These are phyloP conservation scores for Catunica adiposa DNA, from an alignment of 2,329 filamentous ascomycete genomes.

Conservation along the genomic window DNA sequence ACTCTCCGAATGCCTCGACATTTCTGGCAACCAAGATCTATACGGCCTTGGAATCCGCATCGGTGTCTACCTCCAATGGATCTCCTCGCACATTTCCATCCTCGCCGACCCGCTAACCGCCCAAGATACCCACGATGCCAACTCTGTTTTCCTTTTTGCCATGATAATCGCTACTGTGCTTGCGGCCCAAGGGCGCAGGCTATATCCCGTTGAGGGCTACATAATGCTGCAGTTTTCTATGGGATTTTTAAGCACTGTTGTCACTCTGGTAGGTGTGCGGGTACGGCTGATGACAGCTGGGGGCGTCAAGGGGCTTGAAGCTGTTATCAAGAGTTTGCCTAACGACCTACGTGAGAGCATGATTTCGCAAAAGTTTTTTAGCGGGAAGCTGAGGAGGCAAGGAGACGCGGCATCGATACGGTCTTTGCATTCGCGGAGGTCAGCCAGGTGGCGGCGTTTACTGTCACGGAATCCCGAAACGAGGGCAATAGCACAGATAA, in stretches of 20 bases:
- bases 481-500: background rate
- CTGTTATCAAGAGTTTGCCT: background rate
- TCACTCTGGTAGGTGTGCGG: constrained; percentile 9
- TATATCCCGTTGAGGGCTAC: constrained; percentile 10
- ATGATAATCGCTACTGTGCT: constrained; percentile 10
- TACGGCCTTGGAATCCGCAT: constrained; percentile 20
- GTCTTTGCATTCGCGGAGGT: background rate
- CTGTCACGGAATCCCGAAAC: background rate
- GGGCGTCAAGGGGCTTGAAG: background rate
- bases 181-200: background rate
- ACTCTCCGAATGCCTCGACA: constrained; percentile 1
- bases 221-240: constrained; percentile 12
- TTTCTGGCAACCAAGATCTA: constrained; percentile 18
- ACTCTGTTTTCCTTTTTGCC: constrained; percentile 12
- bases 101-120: constrained; percentile 9
- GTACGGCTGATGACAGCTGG: constrained; percentile 1
- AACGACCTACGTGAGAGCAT: constrained; percentile 1
- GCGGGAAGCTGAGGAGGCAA: background rate
- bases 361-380: constrained; percentile 4
- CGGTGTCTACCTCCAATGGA: constrained; percentile 19
- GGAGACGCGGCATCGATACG: constrained; percentile 2
- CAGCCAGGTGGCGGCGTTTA: background rate
- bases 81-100: constrained; percentile 9
- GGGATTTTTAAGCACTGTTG: constrained; percentile 5
- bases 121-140: constrained; percentile 11